Base-by-base conservation (phyloP, 768 basidiomycete species). In the Lentinula boryana region DNA sequence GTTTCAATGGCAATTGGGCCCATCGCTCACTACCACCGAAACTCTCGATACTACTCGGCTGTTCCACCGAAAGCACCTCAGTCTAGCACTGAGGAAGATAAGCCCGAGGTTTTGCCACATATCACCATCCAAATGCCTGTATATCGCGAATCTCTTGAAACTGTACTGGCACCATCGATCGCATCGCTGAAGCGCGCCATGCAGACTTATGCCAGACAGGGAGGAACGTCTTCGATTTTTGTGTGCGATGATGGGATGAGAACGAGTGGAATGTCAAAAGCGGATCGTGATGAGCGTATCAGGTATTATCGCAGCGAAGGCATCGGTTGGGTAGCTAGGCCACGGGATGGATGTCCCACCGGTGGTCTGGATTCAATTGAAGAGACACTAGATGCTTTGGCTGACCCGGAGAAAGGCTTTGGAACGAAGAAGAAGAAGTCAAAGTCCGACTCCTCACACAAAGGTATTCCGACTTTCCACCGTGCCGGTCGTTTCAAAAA, bases 401-500 rank as follows among this genome's bases (percentile, higher is more conserved):
- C 35, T 44, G 55, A 40, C n/a, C 41, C 41, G 38, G 60, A 60
- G 15, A 55, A 56, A 48, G 57, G 44, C 23, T 12, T 44, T 18
- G 36, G 40, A 10, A 10, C 57, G 16, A 49, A 58, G 23, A 58
- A 58, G 23, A 58, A 49, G 31, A 36, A 44, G 15, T 13, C 48
- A 10, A 51, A 38, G n/a, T 56, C 46, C 9, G 56, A 46, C 27
- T 21, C 49, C 10, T 35, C 56, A 15, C n/a, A 27, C 12, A 60
- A 32, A 41, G 60, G 77, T 66, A 43, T 44, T 3, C 53, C 46
- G 43, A 31, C 35, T 21, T 87, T 81, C 75, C 83, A 72, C 77
- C 85, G 81, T 43, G 86, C 88, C 4, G 93, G 94, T 35, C 82
- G 93, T 21, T 96, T 96, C 80, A 96, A 96, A 79, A 96, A 96